Base-by-base conservation (phyloP, 2,329 filamentous ascomycete species). In the Aspergillus fischeri region DNA sequence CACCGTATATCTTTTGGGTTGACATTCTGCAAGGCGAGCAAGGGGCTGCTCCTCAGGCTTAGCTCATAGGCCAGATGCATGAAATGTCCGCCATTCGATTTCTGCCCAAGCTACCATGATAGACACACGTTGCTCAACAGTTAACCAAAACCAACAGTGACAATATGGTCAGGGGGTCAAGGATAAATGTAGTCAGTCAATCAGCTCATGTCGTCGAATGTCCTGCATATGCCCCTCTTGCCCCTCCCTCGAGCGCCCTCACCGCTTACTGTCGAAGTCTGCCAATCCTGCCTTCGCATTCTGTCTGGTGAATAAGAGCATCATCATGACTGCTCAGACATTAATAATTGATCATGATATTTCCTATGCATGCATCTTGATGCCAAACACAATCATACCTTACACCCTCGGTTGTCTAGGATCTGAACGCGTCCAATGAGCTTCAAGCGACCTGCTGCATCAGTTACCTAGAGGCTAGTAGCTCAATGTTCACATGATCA, bases 81-180 rank as follows among this genome's bases (percentile, higher is more conserved):
- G 50, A 56, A 47, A 50, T 53, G 51, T 35, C 52, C 49, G 57
- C 49, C 28, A 56, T 64, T 62, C 54, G 49, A 53, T 66, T 66
- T 63, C 60, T 66, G 64, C 64, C 64, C 63, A 65, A 66, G 54
- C 57, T 53, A 60, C 52, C 58, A 56, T 55, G 51, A 55, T 53
- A 42, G 48, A 41, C 27, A 35, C 42, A 35, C 32, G 42, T 41
- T 28, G 44, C 41, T 38, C 49, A 49, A 56, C 62, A 64, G 10
- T 14, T 21, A 51, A 20, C 20, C 41, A 17, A 51, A 62, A 49
- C 61, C 59, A 63, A 60, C 55, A 61, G 58, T 53, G 60, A 53
- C 58, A 42, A 50, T 53, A 29, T 47, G 44, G 44, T 47, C 44
- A 57, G 41, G 35, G 32, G 41, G 51, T 51, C 57, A 47, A 59